Percentiles rank a stretch among this genome's conserved stretches.
These are phyloP conservation scores for Naegleria fowleri DNA, from an alignment of 208 protist genomes.

Conservation along the genomic window DNA sequence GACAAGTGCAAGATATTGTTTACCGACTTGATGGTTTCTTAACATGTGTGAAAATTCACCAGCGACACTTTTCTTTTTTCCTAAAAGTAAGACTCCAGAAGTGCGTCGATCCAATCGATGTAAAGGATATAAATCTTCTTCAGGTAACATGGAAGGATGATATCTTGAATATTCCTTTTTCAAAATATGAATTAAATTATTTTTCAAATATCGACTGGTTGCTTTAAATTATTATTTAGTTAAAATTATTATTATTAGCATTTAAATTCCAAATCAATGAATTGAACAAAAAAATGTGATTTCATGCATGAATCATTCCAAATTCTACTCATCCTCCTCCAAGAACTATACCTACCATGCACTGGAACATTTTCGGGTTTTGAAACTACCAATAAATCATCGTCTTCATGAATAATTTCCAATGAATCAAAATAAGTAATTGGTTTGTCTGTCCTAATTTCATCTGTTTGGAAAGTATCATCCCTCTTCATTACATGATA, in stretches of 20 bases:
- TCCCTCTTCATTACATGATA: neutral
- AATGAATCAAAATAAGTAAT: neutral
- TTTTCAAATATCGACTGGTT: constrained; percentile 50
- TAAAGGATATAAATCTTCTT: neutral
- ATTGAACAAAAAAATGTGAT: too few species aligned
- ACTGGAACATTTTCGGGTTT: constrained; percentile 7
- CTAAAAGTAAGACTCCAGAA: neutral
- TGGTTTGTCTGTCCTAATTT: neutral
- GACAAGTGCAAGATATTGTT: neutral
- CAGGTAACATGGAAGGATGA: neutral
- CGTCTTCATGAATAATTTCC: constrained; percentile 13
- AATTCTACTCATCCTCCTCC: too few species aligned
- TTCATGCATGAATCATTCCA: too few species aligned
- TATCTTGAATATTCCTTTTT: constrained; percentile 3
- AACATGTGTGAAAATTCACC: neutral
- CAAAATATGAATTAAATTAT: constrained; percentile 50
- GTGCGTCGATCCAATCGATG: constrained; percentile 8
- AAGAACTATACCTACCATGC: neutral
- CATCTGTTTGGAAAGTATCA: neutral
- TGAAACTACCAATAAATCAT: neutral
- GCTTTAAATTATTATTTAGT: neutral
- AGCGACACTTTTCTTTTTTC: neutral
- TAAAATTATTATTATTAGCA: too few species aligned
- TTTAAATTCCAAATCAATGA: too few species aligned
- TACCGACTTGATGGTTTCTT: neutral